Evolutionary conservation across 106 monocot species (phyloP).

Genomic region (Dendrobium chrysotoxum): DNA sequence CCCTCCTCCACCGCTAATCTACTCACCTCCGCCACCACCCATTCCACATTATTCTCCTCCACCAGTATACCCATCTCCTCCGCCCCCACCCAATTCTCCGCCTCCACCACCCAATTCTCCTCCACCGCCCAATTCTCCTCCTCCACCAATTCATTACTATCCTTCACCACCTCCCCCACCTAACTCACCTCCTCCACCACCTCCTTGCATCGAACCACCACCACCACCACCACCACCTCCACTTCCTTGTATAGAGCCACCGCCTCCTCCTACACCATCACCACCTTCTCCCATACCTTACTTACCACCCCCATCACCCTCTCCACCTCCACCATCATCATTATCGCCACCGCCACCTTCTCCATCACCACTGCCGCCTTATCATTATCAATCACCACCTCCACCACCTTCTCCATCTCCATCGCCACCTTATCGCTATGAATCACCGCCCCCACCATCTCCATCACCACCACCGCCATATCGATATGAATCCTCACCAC

Average conservation of each 20-base stretch:
- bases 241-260: constrained; percentile 13
- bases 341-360: neutral
- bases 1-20: constrained; percentile 14
- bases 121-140: too few relatives aligned
- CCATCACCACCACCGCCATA: neutral
- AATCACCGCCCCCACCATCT: too few relatives aligned
- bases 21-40: constrained; percentile 12
- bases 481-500: neutral
- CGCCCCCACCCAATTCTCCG: constrained; percentile 4
- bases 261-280: constrained; percentile 16
- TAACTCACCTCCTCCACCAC: constrained; percentile 27
- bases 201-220: constrained; percentile 14
- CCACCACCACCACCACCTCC: constrained; percentile 21
- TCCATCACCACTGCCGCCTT: neutral
- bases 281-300: constrained; percentile 17
- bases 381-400: too few relatives aligned
- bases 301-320: neutral
- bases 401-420: too few relatives aligned
- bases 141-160: constrained; percentile 25
- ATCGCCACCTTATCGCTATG: too few relatives aligned
- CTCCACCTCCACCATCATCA: neutral
- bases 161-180: constrained; percentile 23
- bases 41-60: too few relatives aligned
- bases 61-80: neutral
- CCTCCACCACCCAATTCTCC: constrained; percentile 9